Evolutionary conservation across 192 early-diverging fungal genomes (phyloP).

Genomic region (Radiomyces spectabilis): DNA sequence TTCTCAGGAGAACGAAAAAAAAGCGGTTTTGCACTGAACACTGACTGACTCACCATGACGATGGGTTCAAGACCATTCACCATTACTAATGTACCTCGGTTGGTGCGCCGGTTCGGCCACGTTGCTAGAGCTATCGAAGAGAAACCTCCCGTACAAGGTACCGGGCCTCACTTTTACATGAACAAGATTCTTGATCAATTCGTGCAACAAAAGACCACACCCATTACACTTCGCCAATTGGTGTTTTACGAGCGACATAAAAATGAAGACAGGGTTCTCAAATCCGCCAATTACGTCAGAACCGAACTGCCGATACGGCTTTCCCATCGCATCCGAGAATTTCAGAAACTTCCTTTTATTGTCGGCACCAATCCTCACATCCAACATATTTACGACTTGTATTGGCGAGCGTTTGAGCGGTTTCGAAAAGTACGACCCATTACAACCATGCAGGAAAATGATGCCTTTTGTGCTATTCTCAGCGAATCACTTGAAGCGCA

Average conservation of each 20-base stretch:
- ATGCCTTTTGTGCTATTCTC: conserved; percentile 71
- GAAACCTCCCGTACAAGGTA: neutral
- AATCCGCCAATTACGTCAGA: conserved; percentile 88
- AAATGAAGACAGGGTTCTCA: conserved; percentile 75
- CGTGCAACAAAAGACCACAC: conserved; percentile 65
- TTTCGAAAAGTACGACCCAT: conserved; percentile 67
- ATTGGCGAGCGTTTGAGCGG: conserved; percentile 88
- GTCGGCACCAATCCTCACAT: conserved; percentile 93
- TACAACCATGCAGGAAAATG: conserved; percentile 76
- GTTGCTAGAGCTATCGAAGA: neutral
- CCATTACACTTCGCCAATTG: conserved; percentile 89
- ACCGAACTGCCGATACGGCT: conserved; percentile 85
- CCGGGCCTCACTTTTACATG: conserved; percentile 73
- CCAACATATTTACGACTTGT: conserved; percentile 68
- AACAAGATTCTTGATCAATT: conserved; percentile 84
- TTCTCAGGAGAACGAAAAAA: neutral
- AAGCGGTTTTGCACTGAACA: neutral
- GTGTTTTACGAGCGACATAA: conserved; percentile 86
- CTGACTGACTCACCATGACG: neutral
- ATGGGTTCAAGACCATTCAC: neutral
- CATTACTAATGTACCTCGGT: neutral
- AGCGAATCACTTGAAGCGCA: conserved; percentile 68
- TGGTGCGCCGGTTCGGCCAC: neutral
- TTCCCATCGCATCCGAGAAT: conserved; percentile 89
- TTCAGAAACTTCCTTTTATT: conserved; percentile 91